A percentile compares a stretch with the other conserved stretches of the same genome.
These are phyloP conservation scores for Alternaria panax DNA, from an alignment of 2,329 filamentous ascomycete species.

Conservation along the genomic window DNA sequence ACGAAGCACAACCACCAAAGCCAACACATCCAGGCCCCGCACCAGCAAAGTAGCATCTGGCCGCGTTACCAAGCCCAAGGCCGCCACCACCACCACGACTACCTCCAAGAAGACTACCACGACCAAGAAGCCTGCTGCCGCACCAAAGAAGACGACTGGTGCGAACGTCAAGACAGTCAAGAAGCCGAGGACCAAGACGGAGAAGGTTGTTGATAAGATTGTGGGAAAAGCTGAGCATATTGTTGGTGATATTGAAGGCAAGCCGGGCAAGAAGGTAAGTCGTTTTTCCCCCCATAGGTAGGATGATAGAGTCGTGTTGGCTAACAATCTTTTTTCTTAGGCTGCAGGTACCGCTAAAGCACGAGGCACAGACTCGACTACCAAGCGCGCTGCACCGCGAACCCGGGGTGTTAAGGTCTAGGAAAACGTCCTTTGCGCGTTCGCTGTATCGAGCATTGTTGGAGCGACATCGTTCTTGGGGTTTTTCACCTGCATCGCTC, in stretches of 20 bases:
- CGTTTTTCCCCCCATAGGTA: background rate
- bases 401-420: slow-evolving; percentile 9
- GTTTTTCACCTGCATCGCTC: background rate
- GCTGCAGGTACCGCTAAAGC: slow-evolving; percentile 21
- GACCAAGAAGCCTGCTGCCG: slow-evolving; percentile 10
- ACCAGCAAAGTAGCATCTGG: slow-evolving; percentile 27
- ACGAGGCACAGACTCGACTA: slow-evolving; percentile 18
- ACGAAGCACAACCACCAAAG: slow-evolving; percentile 48
- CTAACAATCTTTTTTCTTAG: slow-evolving; percentile 3
- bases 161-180: slow-evolving; percentile 32
- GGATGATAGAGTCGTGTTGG: background rate
- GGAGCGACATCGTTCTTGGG: background rate
- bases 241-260: slow-evolving; percentile 31
- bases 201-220: slow-evolving; percentile 39
- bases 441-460: background rate
- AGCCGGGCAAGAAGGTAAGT: slow-evolving; percentile 43
- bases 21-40: slow-evolving; percentile 45
- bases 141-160: slow-evolving; percentile 10
- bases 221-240: slow-evolving; percentile 33
- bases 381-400: slow-evolving; percentile 13
- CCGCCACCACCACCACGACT: slow-evolving; percentile 17
- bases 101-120: slow-evolving; percentile 15
- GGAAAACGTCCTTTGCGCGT: background rate
- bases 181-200: slow-evolving; percentile 37
- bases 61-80: slow-evolving; percentile 45